Evolutionary conservation across 768 basidiomycete species (phyloP), one percentile per base, ranked within the genome.

Genomic region (Termitomyces sp.): DNA sequence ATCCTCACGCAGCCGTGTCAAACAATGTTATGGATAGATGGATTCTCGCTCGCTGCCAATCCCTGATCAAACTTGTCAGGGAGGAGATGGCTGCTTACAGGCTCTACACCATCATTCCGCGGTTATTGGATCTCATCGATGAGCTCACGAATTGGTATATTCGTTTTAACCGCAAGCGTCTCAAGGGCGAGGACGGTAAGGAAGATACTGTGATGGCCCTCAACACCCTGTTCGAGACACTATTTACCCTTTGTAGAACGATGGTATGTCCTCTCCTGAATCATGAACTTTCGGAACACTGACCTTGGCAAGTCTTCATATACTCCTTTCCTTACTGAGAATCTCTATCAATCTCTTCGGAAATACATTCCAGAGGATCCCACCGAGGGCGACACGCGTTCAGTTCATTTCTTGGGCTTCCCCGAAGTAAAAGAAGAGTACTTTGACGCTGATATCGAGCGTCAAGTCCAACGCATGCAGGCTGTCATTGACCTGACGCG

Each of bases 141-240:
- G 97, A 98, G 71, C 79, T 98, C 58, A 99, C 97, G 22, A 99
- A 99, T 70, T 98, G 95, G 94, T 99, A 99, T 74, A 98, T 99
- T 68, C 93, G 97, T 49, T 98, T 98, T 78, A 99, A 99, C 74
- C 87, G 97, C 45, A 88, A 88, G 63, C 84, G 97, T 16, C 76
- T 99, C 59, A 99, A 99, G 79, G 97, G 97, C 46, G 92, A 96
- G 70, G 89, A 93, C 65, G 91, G 96, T 2, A 78, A 80, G 56
- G 90, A 93, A 61, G 96, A 98, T 65, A 94, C 94, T 8, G 68
- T 85, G 16, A 74, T 86, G 20, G 97, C 96, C 18, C 77, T 98
- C 67, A 98, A 98, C 70, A 98, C 97, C 24, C 77, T 99, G 43
- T 98, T 98, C 70, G 97, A 98, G 74, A 85, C 95, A 0, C 74